Evolutionary conservation across 1,139 yeast species (phyloP), one percentile per base, ranked within the genome.

Genomic region (Debaryomyces psychrophilus): DNA sequence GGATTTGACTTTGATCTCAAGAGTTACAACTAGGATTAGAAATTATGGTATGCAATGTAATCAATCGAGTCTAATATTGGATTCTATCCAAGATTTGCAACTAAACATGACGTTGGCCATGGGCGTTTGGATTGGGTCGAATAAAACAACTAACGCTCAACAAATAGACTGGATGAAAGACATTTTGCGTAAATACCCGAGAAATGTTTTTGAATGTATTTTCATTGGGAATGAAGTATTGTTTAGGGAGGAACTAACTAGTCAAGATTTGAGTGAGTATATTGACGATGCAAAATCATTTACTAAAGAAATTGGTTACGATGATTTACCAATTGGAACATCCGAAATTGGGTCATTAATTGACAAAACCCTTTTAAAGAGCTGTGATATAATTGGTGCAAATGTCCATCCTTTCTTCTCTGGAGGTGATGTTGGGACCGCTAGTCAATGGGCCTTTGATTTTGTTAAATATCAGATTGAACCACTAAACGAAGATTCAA

Each of bases 321-420:
- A 49, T 25, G 62, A 68, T 45, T 59, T 81, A 14, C 81, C 80
- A 1, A 76, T 82, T 3, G 87, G 85, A 0, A 80, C 85, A 0
- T 71, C 81, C 5, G 85, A 82, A 50, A 59, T 81, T 51, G 86
- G 85, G 11, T 68, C 81, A 1, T 61, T 68, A 20, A 57, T 76
- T 7, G 65, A 59, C 51, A 60, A 65, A 35, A 65, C 59, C 8
- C 51, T 71, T 33, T 67, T 82, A 11, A 61, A 64, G 18, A 63
- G 54, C 2, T 71, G 81, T 55, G 89, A 85, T 54, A 61, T 84
- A 8, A 61, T 82, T 31, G 90, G 89, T 0, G 82, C 83, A 4
- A 85, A 83, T 57, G 69, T 83, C 7, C 88, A 83, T 62, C 90
- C 90, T 2, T 85, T 85, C 51, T 83, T 84, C 62, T 81, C 83